phyloP scores from a whole-genome alignment of 352 stramenopile genomes.

The Globisporangium irregulare region DNA sequence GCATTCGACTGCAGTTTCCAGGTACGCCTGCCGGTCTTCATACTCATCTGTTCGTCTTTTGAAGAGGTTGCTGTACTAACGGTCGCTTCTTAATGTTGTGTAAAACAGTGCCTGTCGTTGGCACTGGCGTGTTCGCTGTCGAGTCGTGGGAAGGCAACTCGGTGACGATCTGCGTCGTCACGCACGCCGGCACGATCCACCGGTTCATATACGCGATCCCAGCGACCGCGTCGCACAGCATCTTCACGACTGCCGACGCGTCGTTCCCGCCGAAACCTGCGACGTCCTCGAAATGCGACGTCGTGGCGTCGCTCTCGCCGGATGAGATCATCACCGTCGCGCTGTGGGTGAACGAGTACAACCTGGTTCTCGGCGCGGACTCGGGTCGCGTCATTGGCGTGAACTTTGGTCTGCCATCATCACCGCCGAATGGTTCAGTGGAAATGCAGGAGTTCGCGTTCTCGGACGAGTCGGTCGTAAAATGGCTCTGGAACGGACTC shows the following conservation, averaged over 20 bases:
- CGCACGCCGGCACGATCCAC: constrained; percentile 65
- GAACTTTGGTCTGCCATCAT: constrained; percentile 59
- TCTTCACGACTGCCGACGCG: constrained; percentile 51
- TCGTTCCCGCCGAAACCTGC: constrained; percentile 41
- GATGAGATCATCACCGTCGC: constrained; percentile 64
- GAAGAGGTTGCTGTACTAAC: not conserved
- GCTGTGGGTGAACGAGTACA: constrained; percentile 78
- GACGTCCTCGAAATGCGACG: constrained; percentile 35
- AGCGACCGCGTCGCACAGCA: constrained; percentile 28
- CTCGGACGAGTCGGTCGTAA: constrained; percentile 61
- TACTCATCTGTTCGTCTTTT: not conserved
- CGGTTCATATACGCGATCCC: constrained; percentile 58
- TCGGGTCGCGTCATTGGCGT: constrained; percentile 57
- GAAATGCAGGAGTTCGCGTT: constrained; percentile 70
- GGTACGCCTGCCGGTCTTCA: constrained; percentile 12
- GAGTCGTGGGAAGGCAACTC: constrained; percentile 59
- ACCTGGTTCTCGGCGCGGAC: constrained; percentile 64
- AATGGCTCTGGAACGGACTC: constrained; percentile 70
- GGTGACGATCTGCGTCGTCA: constrained; percentile 64
- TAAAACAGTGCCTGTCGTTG: constrained; percentile 39
- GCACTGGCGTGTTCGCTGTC: constrained; percentile 51
- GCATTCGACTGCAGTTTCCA: constrained; percentile 52
- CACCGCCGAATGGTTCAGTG: constrained; percentile 14
- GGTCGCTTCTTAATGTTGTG: not conserved
- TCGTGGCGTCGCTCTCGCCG: constrained; percentile 40